These are phyloP conservation scores for Neoboletus magnificus DNA, from an alignment of 768 basidiomycete species.

Conservation along the genomic window DNA sequence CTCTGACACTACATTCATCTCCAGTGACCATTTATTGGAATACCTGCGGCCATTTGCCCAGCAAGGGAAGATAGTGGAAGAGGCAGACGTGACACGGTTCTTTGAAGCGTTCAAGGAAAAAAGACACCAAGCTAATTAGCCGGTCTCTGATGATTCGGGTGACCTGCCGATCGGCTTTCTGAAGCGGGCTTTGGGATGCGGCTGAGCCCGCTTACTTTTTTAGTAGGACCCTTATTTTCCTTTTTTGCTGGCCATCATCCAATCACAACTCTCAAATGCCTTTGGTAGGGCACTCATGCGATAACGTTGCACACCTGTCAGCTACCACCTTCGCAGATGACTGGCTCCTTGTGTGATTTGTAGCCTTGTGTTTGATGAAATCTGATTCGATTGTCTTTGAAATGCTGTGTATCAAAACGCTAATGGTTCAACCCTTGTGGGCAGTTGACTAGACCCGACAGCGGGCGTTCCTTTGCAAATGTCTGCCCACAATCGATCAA, in stretches of 20 bases:
- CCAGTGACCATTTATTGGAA: conserved; percentile 64
- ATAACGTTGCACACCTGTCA: no score
- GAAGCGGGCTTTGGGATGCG: no score
- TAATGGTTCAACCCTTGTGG: not conserved
- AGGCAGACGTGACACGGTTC: conserved; percentile 65
- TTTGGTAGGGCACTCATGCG: no score
- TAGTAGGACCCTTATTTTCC: no score
- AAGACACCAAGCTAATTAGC: conserved; percentile 6
- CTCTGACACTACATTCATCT: conserved; percentile 1
- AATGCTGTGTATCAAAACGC: not conserved
- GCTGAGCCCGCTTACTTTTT: no score
- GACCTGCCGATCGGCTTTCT: no score
- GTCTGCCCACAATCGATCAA: no score
- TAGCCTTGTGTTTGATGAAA: not conserved
- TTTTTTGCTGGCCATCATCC: no score
- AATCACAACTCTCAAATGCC: no score
- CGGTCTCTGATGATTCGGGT: no score
- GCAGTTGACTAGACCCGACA: not conserved
- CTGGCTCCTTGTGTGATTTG: not conserved
- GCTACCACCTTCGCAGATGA: no score
- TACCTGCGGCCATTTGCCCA: conserved; percentile 80
- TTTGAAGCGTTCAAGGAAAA: conserved; percentile 52
- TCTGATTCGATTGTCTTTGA: not conserved
- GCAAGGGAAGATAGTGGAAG: conserved; percentile 69
- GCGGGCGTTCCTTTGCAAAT: not conserved